Evolutionary conservation across 768 basidiomycete genomes (phyloP), one percentile per base, ranked within the genome.

Genomic region (Pleurotus djamor): DNA sequence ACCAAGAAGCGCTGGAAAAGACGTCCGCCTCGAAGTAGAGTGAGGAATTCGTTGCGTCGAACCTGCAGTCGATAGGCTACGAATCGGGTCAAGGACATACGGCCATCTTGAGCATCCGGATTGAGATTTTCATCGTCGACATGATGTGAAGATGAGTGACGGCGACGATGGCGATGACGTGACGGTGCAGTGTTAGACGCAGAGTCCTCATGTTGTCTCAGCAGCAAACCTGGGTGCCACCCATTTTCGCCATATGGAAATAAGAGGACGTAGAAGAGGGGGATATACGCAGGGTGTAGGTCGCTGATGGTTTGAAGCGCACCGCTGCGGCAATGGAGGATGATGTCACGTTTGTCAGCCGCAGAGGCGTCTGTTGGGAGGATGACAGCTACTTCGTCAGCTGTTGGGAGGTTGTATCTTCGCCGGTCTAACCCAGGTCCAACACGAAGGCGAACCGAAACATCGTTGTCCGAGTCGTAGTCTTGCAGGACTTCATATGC

Each of bases 1-100:
- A 73, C 72, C 21, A 77, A 38, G 38, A 73, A 74, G 49, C 77
- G 70, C 52, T 78, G 75, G 33, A 81, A 71, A 0, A 82, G 66
- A 47, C 66, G 66, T 2, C 74, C 71, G 54, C 67, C 76, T 34
- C n/a, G 45, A 47, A 47, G 45, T 7, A 47, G 12, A 6, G 45
- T n/a, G 5, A 16, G 17, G n/a, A 13, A 47, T 47, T 47, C 45
- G 17, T 47, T 16, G n/a, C n/a, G 45, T 6, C 45, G n/a, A 47
- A 47, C n/a, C 8, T 47, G 45, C 12, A 47, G 45, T 9, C n/a
- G 45, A 47, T 47, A 47, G 45, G 45, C 45, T 6, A 16, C n/a
- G n/a, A 47, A 47, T 7, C n/a, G 45, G 45, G 45, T 13, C 6
- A 47, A 16, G 17, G 45, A 5, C 12, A 47, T 16, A 6, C 12